A percentile compares a stretch with the other conserved stretches of the same genome.
phyloP scores from a whole-genome alignment of 352 stramenopile genomes.

The Phytopythium montanum region DNA sequence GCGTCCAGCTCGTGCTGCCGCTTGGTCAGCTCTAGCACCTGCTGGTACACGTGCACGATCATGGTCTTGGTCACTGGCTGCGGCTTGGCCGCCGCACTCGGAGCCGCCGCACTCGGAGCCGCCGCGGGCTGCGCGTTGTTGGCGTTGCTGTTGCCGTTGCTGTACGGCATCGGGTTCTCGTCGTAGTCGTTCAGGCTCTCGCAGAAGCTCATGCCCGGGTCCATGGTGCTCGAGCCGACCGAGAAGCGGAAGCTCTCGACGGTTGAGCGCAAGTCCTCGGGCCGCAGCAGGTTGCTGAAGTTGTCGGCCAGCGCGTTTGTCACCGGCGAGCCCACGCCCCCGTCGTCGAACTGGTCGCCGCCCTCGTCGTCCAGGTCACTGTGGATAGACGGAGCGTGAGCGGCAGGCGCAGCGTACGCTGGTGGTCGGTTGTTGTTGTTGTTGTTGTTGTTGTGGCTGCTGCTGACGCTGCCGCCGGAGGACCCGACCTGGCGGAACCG shows the following conservation, averaged over 20 bases:
- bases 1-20: slow-evolving; percentile 46
- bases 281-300: slow-evolving; percentile 34
- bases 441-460: slow-evolving; percentile 14
- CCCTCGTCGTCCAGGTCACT: slow-evolving; percentile 40
- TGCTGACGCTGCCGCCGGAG: slow-evolving; percentile 1
- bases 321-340: slow-evolving; percentile 15
- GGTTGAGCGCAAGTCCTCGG: slow-evolving; percentile 29
- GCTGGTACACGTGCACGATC: slow-evolving; percentile 59
- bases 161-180: slow-evolving; percentile 9
- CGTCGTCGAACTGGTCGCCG: slow-evolving; percentile 21
- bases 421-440: slow-evolving; percentile 1
- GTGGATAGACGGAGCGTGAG: slow-evolving; percentile 13
- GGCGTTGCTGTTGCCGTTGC: slow-evolving; percentile 2
- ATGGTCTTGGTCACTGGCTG: slow-evolving; percentile 27
- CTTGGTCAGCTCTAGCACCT: slow-evolving; percentile 61
- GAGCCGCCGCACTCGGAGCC: slow-evolving; percentile 4
- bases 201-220: slow-evolving; percentile 21
- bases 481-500: neutral
- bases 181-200: slow-evolving; percentile 22
- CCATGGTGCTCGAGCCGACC: slow-evolving; percentile 24
- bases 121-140: neutral
- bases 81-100: slow-evolving; percentile 11
- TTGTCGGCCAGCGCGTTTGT: slow-evolving; percentile 32
- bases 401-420: slow-evolving; percentile 6
- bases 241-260: slow-evolving; percentile 41